phyloP scores from a whole-genome alignment of 2,329 filamentous ascomycete species.

The Microcera coccophila region DNA sequence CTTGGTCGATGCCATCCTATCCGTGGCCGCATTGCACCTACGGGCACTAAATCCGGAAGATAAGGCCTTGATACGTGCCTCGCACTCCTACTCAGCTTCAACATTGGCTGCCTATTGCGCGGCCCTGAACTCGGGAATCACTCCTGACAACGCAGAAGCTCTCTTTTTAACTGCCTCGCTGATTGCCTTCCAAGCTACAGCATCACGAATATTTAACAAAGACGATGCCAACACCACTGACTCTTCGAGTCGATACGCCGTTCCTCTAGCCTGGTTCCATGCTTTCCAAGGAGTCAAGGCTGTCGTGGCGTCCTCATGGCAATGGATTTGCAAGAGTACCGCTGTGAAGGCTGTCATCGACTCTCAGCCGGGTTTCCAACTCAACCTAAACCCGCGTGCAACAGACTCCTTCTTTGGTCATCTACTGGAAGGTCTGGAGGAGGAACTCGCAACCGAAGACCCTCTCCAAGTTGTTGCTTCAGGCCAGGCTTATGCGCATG shows the following conservation, averaged over 20 bases:
- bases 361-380: conserved; percentile 58
- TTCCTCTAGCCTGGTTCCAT: conserved; percentile 64
- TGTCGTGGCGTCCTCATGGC: conserved; percentile 61
- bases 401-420: conserved; percentile 57
- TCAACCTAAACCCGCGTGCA: conserved; percentile 52
- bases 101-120: conserved; percentile 58
- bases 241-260: conserved; percentile 45
- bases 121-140: conserved; percentile 54
- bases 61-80: conserved; percentile 56
- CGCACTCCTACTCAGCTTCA: conserved; percentile 62
- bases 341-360: conserved; percentile 60
- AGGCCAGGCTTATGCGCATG: conserved; percentile 57
- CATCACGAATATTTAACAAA: conserved; percentile 59
- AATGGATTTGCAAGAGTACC: conserved; percentile 56
- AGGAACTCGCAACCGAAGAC: conserved; percentile 45
- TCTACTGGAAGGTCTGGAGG: conserved; percentile 54
- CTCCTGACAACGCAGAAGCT: conserved; percentile 56
- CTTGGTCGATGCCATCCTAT: conserved; percentile 60
- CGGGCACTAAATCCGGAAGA: conserved; percentile 56
- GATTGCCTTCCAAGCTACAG: conserved; percentile 63
- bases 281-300: conserved; percentile 65
- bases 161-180: conserved; percentile 60
- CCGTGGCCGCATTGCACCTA: conserved; percentile 60
- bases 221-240: conserved; percentile 44
- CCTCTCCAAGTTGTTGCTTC: conserved; percentile 29